Evolutionary conservation across 192 early-diverging fungal genomes (phyloP).

Genomic region (Lunasporangiospora selenospora): DNA sequence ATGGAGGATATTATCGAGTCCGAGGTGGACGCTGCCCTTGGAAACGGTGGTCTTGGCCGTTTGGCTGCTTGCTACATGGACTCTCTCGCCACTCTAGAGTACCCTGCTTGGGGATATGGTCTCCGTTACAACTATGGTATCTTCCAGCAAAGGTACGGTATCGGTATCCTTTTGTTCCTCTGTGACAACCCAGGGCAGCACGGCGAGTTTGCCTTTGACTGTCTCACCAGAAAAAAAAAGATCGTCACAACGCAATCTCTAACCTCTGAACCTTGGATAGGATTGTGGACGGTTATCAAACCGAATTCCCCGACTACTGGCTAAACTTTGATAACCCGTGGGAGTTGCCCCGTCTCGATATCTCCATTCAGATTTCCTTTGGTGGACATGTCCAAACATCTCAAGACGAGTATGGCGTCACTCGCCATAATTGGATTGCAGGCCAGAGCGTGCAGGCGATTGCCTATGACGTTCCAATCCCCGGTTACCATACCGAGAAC

Average conservation of each 20-base stretch:
- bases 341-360: conserved; percentile 94
- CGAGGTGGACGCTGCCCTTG: conserved; percentile 95
- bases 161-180: too few relatives aligned
- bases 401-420: conserved; percentile 67
- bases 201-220: too few relatives aligned
- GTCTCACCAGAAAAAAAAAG: too few relatives aligned
- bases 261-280: conserved; percentile 14
- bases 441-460: conserved; percentile 87
- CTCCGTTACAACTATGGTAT: conserved; percentile 98
- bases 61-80: conserved; percentile 99
- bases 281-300: conserved; percentile 95
- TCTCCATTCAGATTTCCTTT: conserved; percentile 89
- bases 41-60: conserved; percentile 97
- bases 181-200: too few relatives aligned
- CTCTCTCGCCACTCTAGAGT: conserved; percentile 92
- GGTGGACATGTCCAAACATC: conserved; percentile 83
- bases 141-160: conserved; percentile 86
- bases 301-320: conserved; percentile 97
- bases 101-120: conserved; percentile 97
- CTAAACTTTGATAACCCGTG: conserved; percentile 96
- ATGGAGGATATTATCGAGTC: conserved; percentile 94
- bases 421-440: conserved; percentile 87
- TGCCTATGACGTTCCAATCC: conserved; percentile 97
- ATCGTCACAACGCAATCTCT: too few relatives aligned
- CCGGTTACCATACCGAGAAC: conserved; percentile 93